Evolutionary conservation across 257 asterid species (phyloP), one percentile per base, ranked within the genome.

Genomic region (Phtheirospermum japonicum): DNA sequence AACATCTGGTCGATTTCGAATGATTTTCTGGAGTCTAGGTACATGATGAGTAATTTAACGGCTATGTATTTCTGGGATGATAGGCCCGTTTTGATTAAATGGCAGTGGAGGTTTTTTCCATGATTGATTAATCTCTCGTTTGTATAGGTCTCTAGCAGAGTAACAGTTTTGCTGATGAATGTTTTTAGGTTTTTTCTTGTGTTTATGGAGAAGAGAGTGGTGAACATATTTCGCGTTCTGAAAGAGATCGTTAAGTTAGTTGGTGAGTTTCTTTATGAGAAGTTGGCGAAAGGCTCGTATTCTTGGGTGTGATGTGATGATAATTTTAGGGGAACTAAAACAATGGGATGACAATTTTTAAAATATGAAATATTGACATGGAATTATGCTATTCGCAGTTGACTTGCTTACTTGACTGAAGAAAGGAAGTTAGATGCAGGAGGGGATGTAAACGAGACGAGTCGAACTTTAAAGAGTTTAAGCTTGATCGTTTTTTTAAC

Each of bases 101-200:
- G 87, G 68, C 88, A 80, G 71, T 89, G 97, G 63, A 85, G 78
- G 37, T 77, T 77, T 8, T 62, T 55, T 43, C 94, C 94, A 16
- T 72, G 83, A 10, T 42, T 42, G 55, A 78, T 67, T 33, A 68
- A 50, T 57, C 71, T 73, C 59, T 76, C 72, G 16, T 69, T 65
- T 0, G 83, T 77, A 68, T 74, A 77, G 50, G 33, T 51, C 52
- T 84, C 79, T 4, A 89, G 61, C 48, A 76, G 74, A 16, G 70
- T 34, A 48, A 84, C 53, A 64, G 77, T 71, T 56, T 66, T 71
- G 61, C 59, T 36, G 13, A 80, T 53, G 76, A 75, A 73, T 11
- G 82, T 42, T 28, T 80, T 77, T 31, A 73, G 63, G 64, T 13
- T 71, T 30, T 40, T 73, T 34, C 83, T 72, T 48, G 95, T 57